Evolutionary conservation across 2,329 filamentous ascomycete species (phyloP).

Genomic region (Bipolaris gigantea): DNA sequence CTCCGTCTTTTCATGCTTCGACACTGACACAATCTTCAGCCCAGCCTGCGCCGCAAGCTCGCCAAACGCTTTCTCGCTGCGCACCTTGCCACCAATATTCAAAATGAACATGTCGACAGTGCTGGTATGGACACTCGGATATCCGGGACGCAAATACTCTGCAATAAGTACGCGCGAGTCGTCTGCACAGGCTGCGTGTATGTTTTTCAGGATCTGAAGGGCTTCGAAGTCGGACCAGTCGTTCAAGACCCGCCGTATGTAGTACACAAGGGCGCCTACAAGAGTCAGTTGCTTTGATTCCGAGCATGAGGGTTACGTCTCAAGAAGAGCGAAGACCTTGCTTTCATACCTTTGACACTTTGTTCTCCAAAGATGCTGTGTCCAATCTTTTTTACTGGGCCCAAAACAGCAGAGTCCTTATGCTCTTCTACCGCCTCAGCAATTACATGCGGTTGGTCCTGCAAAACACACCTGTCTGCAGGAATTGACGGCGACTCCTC

Average conservation of each 20-base stretch:
- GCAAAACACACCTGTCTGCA: constrained; percentile 6
- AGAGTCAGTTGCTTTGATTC: background rate
- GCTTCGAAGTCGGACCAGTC: constrained; percentile 10
- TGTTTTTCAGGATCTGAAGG: constrained; percentile 8
- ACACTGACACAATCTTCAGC: constrained; percentile 8
- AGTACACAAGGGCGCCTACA: constrained; percentile 11
- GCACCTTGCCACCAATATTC: constrained; percentile 12
- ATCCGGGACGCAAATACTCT: constrained; percentile 5
- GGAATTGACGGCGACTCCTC: constrained; percentile 8
- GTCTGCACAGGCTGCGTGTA: constrained; percentile 5
- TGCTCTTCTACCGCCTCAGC: constrained; percentile 8
- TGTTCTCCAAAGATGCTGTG: constrained; percentile 9
- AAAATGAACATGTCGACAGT: constrained; percentile 11
- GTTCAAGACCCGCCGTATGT: constrained; percentile 10
- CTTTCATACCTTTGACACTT: constrained; percentile 6
- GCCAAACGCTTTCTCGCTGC: constrained; percentile 6
- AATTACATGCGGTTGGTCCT: constrained; percentile 10
- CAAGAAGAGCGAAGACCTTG: background rate
- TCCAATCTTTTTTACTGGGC: constrained; percentile 8
- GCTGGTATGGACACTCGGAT: constrained; percentile 6
- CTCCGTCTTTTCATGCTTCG: constrained; percentile 7
- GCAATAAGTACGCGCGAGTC: constrained; percentile 11
- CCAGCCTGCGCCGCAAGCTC: constrained; percentile 10
- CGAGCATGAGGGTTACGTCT: background rate
- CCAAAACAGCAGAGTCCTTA: constrained; percentile 4